Evolutionary conservation across 257 asterid species (phyloP).

Genomic region (Hygrophila difformis): DNA sequence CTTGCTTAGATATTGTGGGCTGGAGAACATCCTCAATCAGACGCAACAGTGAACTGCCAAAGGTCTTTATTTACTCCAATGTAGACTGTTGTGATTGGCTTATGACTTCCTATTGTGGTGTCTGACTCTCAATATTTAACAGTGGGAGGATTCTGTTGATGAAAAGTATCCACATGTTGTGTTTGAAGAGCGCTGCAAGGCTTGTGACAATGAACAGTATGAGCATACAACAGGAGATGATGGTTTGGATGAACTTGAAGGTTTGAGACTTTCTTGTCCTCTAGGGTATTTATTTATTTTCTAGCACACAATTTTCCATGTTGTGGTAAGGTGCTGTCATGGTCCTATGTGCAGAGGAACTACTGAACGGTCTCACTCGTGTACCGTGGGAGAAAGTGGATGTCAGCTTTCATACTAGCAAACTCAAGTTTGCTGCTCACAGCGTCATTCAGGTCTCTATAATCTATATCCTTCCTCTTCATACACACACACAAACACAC

Average conservation of each 20-base stretch:
- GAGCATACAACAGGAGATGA: slow-evolving; percentile 36
- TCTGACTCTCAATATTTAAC: slow-evolving; percentile 17
- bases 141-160: slow-evolving; percentile 84
- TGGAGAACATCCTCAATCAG: slow-evolving; percentile 98
- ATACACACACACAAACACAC: neutral
- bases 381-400: slow-evolving; percentile 98
- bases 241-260: slow-evolving; percentile 70
- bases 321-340: slow-evolving; percentile 1
- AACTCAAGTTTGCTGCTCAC: slow-evolving; percentile 76
- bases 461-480: slow-evolving; percentile 13
- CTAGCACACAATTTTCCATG: neutral
- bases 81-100: neutral
- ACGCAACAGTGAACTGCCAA: slow-evolving; percentile 81
- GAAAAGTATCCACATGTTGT: slow-evolving; percentile 94
- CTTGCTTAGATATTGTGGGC: slow-evolving; percentile 76
- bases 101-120: slow-evolving; percentile 3
- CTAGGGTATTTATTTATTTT: neutral
- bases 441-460: slow-evolving; percentile 85
- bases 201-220: slow-evolving; percentile 40
- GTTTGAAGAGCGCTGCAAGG: slow-evolving; percentile 92
- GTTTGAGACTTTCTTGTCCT: slow-evolving; percentile 33
- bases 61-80: slow-evolving; percentile 31
- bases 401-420: slow-evolving; percentile 84
- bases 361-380: slow-evolving; percentile 73
- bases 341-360: slow-evolving; percentile 47